These are phyloP conservation scores for Saccharomycopsis sp. DNA, from an alignment of 805 yeast genomes.

Conservation along the genomic window DNA sequence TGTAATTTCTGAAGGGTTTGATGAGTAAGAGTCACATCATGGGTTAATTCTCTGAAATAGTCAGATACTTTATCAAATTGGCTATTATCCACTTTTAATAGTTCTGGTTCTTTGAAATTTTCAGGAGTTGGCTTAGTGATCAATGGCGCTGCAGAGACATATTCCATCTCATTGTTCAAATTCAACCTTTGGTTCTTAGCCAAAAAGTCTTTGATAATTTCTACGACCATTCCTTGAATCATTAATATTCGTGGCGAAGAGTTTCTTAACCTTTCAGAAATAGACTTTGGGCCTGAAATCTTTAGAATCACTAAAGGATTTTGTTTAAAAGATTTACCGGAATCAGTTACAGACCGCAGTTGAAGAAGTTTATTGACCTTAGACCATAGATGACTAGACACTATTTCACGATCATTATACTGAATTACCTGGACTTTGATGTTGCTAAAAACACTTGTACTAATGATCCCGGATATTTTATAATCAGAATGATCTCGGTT, in stretches of 20 bases:
- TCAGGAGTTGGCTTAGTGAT: too few species aligned
- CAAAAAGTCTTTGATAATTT: too few species aligned
- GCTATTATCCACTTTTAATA: not conserved
- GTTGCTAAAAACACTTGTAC: not conserved
- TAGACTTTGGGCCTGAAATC: not conserved
- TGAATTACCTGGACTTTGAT: not conserved
- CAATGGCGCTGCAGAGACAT: too few species aligned
- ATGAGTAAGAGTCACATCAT: slow-evolving; percentile 4
- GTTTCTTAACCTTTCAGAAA: not conserved
- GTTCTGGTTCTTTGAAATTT: not conserved
- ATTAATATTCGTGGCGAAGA: not conserved
- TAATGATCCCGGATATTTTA: not conserved
- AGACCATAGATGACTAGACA: not conserved
- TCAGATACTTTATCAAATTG: slow-evolving; percentile 6
- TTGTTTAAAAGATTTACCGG: not conserved
- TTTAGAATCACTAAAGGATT: not conserved
- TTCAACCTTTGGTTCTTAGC: too few species aligned
- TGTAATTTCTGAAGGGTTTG: slow-evolving; percentile 23
- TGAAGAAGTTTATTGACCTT: not conserved
- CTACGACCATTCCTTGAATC: not conserved
- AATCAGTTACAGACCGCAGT: not conserved
- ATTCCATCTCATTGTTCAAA: too few species aligned
- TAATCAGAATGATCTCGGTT: not conserved
- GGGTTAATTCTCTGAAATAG: slow-evolving; percentile 22
- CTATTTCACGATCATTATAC: not conserved